Evolutionary conservation across 2,329 filamentous ascomycete species (phyloP).

Genomic region (Fusarium solani-melongenae): DNA sequence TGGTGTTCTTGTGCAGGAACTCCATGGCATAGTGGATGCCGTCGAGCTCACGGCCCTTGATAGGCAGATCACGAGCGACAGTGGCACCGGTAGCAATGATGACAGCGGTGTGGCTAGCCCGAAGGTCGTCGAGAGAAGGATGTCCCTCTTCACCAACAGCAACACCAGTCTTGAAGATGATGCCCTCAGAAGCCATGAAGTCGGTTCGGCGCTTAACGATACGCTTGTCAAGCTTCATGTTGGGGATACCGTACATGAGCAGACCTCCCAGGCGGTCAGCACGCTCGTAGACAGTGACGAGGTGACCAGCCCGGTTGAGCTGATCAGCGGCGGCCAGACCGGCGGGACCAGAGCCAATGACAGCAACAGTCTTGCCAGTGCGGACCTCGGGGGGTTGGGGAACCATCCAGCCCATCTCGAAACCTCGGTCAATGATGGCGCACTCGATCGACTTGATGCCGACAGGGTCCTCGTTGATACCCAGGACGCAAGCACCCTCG

Average conservation of each 20-base stretch:
- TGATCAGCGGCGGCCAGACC: constrained; percentile 93
- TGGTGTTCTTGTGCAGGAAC: constrained; percentile 97
- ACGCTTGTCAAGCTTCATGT: constrained; percentile 99
- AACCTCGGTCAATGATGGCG: constrained; percentile 96
- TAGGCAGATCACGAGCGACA: constrained; percentile 90
- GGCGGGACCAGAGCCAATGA: constrained; percentile 92
- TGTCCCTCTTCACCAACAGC: constrained; percentile 79
- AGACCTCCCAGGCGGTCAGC: constrained; percentile 90
- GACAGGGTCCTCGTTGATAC: constrained; percentile 96
- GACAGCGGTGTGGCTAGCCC: constrained; percentile 81
- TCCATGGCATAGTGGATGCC: constrained; percentile 98
- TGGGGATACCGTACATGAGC: constrained; percentile 98
- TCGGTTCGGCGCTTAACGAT: constrained; percentile 95
- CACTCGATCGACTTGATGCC: constrained; percentile 99
- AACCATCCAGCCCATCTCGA: constrained; percentile 98
- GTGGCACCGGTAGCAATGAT: constrained; percentile 93
- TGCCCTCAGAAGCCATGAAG: constrained; percentile 91
- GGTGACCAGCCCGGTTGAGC: constrained; percentile 91
- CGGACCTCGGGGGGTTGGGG: constrained; percentile 81
- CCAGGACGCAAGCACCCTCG: constrained; percentile 94
- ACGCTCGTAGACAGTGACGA: constrained; percentile 91
- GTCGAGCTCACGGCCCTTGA: constrained; percentile 86
- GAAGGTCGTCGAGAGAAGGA: constrained; percentile 75
- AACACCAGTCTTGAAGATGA: constrained; percentile 83
- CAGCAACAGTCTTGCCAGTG: constrained; percentile 87